These are phyloP conservation scores for Rusavskia elegans DNA, from an alignment of 495 filamentous ascomycete species.

Conservation along the genomic window DNA sequence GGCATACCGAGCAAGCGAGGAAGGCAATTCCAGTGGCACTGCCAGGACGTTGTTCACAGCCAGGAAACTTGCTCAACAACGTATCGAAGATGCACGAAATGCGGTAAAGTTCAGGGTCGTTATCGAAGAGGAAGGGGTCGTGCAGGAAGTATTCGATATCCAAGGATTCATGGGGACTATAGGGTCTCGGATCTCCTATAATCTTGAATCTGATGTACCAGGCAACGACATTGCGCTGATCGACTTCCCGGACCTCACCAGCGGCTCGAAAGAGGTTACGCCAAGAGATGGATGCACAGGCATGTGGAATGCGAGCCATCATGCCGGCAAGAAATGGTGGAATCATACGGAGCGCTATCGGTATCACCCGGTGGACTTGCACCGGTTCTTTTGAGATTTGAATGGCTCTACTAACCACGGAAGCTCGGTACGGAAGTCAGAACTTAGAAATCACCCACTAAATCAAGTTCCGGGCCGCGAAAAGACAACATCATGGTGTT, in stretches of 20 bases:
- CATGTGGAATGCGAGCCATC: slow-evolving; percentile 32
- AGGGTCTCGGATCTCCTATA: slow-evolving; percentile 40
- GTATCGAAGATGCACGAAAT: slow-evolving; percentile 37
- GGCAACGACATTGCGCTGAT: slow-evolving; percentile 41
- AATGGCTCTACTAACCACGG: too few species aligned
- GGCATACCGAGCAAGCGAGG: slow-evolving; percentile 1
- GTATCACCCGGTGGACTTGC: neutral
- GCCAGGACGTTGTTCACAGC: slow-evolving; percentile 32
- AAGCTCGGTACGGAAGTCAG: too few species aligned
- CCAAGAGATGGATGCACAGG: slow-evolving; percentile 34
- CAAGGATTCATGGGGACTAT: slow-evolving; percentile 42
- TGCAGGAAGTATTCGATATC: slow-evolving; percentile 30
- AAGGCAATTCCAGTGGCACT: slow-evolving; percentile 12
- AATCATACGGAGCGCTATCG: slow-evolving; percentile 9
- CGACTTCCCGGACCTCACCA: slow-evolving; percentile 33
- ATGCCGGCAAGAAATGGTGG: slow-evolving; percentile 12
- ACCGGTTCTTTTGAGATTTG: neutral
- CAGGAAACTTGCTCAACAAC: slow-evolving; percentile 37
- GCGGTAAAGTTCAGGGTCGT: slow-evolving; percentile 38
- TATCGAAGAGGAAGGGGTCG: slow-evolving; percentile 30
- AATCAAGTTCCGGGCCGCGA: too few species aligned
- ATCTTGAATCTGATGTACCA: slow-evolving; percentile 37
- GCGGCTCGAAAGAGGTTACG: slow-evolving; percentile 16
- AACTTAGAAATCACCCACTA: too few species aligned
- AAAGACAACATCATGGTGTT: too few species aligned